phyloP scores from a whole-genome alignment of 2,329 filamentous ascomycete species.

The Talaromyces sp. region DNA sequence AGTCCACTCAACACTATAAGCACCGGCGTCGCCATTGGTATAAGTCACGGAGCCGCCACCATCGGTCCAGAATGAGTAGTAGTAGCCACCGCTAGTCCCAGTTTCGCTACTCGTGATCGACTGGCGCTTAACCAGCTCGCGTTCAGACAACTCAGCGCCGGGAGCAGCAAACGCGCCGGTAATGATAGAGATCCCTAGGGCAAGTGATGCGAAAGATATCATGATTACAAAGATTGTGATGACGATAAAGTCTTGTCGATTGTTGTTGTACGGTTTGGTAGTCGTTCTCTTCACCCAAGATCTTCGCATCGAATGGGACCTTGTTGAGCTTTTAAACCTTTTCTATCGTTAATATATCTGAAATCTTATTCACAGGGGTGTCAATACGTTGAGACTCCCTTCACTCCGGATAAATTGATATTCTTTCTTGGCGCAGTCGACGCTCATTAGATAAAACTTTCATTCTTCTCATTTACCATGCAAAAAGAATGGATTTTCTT shows the following conservation, averaged over 20 bases:
- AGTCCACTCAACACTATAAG: slow-evolving; percentile 30
- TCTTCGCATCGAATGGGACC: not conserved
- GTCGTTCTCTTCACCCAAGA: not conserved
- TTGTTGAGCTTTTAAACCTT: not conserved
- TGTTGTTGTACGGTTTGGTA: not conserved
- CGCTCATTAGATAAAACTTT: not conserved
- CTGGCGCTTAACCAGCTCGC: not conserved
- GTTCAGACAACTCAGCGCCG: not conserved
- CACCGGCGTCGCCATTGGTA: slow-evolving; percentile 33
- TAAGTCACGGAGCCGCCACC: slow-evolving; percentile 37
- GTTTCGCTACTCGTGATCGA: slow-evolving; percentile 4
- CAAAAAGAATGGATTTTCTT: not conserved
- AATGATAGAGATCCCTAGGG: not conserved
- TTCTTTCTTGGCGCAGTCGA: not conserved
- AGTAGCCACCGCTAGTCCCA: slow-evolving; percentile 6
- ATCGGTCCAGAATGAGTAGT: slow-evolving; percentile 10
- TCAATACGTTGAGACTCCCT: not conserved
- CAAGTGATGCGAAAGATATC: not conserved
- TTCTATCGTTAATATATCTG: not conserved
- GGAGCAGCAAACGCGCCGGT: not conserved
- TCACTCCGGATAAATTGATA: not conserved
- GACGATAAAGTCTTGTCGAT: not conserved
- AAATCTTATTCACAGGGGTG: not conserved
- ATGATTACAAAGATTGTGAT: not conserved
- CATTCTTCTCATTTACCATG: not conserved